Evolutionary conservation across 768 basidiomycete species (phyloP), one percentile per base, ranked within the genome.

Genomic region (Paxillus involutus): DNA sequence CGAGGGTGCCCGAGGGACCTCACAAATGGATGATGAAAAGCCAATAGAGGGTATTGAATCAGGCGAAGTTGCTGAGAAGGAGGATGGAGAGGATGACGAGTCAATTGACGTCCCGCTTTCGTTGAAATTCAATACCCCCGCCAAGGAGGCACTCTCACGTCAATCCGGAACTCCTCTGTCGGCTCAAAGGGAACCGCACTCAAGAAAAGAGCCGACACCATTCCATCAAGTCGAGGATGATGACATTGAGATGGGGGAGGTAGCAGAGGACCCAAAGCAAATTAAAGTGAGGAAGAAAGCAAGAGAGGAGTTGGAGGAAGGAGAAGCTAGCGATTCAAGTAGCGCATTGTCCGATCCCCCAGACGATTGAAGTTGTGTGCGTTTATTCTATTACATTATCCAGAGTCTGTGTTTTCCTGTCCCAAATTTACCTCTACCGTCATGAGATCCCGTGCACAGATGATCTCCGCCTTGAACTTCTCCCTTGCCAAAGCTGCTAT

Each of bases 191-290:
- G 59, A 54, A 47, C 61, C 43, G 36, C 63, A 37, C 52, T 63
- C 63, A 1, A 59, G 49, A 54, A 66, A 40, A 19, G 56, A 42
- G 6, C 49, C 21, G 19, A 53, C 67, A 26, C 51, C 57, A 4
- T 71, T 70, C 53, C 55, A 55, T 45, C 60, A 59, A 60, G 57
- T 53, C 12, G 71, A 59, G 69, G 83, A 77, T 29, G 80, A 89
- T 59, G 90, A 93, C 57, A 91, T 93, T 58, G 91, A 93, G 70
- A 93, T 93, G 91, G 91, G 91, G n/a, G 91, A 93, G 65, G 81
- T 93, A 3, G 85, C 89, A 56, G 91, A 93, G 63, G 81, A 82
- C 49, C 81, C 82, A 3, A 82, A 77, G 56, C 79, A 72, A 49
- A 58, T 60, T 35, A 70, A 65, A 47, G 51, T 41, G 53, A 85